Evolutionary conservation across 1,139 yeast species (phyloP), one percentile per base, ranked within the genome.

Genomic region (Suhomyces kunorum): DNA sequence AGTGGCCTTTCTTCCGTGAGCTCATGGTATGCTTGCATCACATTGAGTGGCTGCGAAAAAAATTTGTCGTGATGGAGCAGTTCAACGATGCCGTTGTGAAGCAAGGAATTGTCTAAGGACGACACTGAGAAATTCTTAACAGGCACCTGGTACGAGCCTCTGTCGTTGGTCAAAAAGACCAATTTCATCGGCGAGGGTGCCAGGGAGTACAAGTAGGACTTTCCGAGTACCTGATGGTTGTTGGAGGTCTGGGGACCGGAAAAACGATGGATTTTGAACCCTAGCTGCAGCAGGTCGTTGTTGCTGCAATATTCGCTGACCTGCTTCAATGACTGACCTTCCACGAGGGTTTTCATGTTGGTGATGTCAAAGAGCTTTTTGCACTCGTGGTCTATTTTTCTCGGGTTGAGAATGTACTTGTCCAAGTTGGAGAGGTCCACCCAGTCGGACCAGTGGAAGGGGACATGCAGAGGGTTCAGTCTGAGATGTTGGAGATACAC

Each of bases 401-500:
- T 42, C 20, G 48, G 38, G 8, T 40, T 40, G 17, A 59, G 47
- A n/a, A 66, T 48, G 40, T 58, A 56, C 45, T 56, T 53, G 39
- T 62, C 46, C 23, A 69, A 49, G 22, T 49, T 52, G 6, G 65
- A 51, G 36, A 67, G 44, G 48, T 70, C 72, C 4, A 63, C 59
- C 75, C 75, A 70, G 47, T 70, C 76, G 18, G 65, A 54, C 76
- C 76, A 70, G 51, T 68, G 71, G 46, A 70, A 70, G 5, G 64
- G 59, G 8, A 65, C 40, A 3, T 13, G 15, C 14, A 39, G 44
- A 9, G 68, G 65, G 39, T 44, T 48, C 8, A 24, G 36, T n/a
- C 27, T 38, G 28, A 48, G 42, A 38, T 30, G 36, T 16, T 19
- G 17, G 32, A 50, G 42, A 39, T 59, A 59, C 3, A 53, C 48